Conservation (phyloP, 805 yeast genomes). For the Jamesozyma piceae region DNA sequence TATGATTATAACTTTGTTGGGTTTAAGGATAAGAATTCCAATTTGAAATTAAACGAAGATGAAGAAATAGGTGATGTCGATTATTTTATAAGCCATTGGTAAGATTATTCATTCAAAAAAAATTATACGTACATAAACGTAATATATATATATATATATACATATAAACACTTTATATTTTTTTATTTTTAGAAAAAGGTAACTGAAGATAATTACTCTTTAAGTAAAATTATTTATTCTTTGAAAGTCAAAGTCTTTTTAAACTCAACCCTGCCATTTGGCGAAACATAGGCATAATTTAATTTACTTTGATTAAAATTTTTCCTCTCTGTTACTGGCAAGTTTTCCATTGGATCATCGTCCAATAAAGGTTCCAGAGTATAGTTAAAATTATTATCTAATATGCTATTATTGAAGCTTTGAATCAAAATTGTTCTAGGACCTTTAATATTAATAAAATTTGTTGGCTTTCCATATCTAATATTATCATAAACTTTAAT, state of each 20-base stretch:
- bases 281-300: conserved; percentile 1
- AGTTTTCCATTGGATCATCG: neutral
- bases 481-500: conserved; percentile 5
- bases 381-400: conserved; percentile 2
- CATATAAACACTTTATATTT: neutral
- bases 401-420: conserved; percentile 7
- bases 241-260: conserved; percentile 1
- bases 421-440: conserved; percentile 30
- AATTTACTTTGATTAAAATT: neutral
- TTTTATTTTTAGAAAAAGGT: neutral
- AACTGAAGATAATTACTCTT: too few relatives aligned
- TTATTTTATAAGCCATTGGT: conserved; percentile 5
- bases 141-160: neutral
- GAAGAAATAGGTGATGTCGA: conserved; percentile 4
- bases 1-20: conserved; percentile 3
- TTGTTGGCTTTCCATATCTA: conserved; percentile 16
- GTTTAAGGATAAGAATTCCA: conserved; percentile 2
- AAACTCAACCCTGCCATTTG: conserved; percentile 3
- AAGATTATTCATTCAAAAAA: too few relatives aligned
- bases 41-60: neutral
- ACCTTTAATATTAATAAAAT: conserved; percentile 25
- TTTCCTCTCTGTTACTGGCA: neutral
- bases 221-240: neutral
- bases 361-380: conserved; percentile 3
- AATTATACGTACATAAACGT: neutral